phyloP scores from a whole-genome alignment of 2,329 filamentous ascomycete genomes.

The Piedraia hortae region DNA sequence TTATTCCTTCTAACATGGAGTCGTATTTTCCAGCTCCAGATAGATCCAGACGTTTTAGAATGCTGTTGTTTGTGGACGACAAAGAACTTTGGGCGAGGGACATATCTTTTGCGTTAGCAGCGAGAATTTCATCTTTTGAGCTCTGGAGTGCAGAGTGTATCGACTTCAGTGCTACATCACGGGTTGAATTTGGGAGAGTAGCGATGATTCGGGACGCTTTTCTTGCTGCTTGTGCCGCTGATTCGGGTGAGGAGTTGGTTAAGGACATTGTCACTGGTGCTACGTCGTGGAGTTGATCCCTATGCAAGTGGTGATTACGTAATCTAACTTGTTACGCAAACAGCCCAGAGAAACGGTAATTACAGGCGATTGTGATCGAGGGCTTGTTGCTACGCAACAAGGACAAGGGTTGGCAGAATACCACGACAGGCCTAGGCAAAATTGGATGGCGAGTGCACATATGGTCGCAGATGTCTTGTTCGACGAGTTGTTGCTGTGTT shows the following conservation, averaged over 20 bases:
- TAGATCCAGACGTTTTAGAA: constrained; percentile 71
- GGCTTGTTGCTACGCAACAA: too few species aligned
- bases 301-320: too few species aligned
- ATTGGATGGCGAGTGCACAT: too few species aligned
- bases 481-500: too few species aligned
- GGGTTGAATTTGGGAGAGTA: constrained; percentile 43
- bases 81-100: constrained; percentile 34
- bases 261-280: constrained; percentile 40
- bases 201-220: constrained; percentile 59
- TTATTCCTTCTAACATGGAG: constrained; percentile 86
- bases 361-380: too few species aligned
- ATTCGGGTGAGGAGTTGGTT: constrained; percentile 53
- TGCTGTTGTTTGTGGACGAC: constrained; percentile 54
- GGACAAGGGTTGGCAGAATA: too few species aligned
- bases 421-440: too few species aligned
- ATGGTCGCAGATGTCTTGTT: too few species aligned
- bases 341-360: too few species aligned
- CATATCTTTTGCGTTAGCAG: constrained; percentile 66
- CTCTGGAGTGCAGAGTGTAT: constrained; percentile 51
- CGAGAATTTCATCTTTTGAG: constrained; percentile 48
- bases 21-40: constrained; percentile 76
- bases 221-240: constrained; percentile 54
- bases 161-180: constrained; percentile 61
- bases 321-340: too few species aligned
- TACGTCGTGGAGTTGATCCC: too few species aligned